A percentile compares a stretch with the other conserved stretches of the same genome.
phyloP scores from a whole-genome alignment of 2,329 filamentous ascomycete genomes.

The Alternaria sp. region DNA sequence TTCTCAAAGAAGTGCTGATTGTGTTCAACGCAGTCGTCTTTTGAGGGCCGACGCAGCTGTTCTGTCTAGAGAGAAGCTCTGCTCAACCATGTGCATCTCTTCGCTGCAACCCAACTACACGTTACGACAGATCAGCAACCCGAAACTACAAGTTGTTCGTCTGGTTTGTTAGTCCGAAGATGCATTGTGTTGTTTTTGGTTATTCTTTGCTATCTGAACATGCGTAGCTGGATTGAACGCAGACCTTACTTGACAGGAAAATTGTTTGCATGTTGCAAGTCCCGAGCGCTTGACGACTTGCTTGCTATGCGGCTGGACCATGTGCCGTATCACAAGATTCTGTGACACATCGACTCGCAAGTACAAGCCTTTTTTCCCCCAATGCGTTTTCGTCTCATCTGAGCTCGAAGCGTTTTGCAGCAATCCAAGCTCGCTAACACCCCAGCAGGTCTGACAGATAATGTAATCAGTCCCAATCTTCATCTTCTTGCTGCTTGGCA shows the following conservation, averaged over 20 bases:
- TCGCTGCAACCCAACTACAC: not conserved
- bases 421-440: not conserved
- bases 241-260: not conserved
- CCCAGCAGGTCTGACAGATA: not conserved
- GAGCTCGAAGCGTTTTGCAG: not conserved
- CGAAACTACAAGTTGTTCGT: not conserved
- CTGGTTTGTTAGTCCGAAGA: not conserved
- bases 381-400: not conserved
- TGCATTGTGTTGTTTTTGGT: not conserved
- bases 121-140: not conserved
- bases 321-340: not conserved
- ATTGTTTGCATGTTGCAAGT: not conserved
- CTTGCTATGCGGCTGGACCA: not conserved
- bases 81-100: not conserved
- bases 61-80: not conserved
- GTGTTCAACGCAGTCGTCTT: not conserved
- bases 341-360: not conserved
- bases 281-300: not conserved
- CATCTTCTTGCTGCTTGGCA: constrained; percentile 51
- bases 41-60: not conserved
- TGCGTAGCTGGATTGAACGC: not conserved
- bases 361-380: not conserved
- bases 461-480: constrained; percentile 60
- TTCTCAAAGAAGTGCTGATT: not conserved
- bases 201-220: not conserved